A percentile compares a stretch with the other conserved stretches of the same genome.
Conservation (phyloP, 306 rosid species). For the Sicyos baderoa region DNA sequence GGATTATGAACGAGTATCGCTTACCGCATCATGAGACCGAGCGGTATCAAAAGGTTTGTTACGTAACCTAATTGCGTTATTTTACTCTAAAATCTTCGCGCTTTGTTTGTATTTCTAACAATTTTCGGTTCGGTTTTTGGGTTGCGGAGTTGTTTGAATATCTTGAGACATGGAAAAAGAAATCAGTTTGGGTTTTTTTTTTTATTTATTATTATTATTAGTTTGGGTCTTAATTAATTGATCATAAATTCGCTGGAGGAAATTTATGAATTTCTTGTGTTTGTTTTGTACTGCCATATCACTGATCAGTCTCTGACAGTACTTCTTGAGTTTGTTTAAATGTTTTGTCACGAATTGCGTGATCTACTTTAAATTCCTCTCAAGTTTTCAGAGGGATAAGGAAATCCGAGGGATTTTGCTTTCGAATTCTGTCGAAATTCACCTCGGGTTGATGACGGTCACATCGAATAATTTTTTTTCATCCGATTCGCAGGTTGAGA, state of each 20-base stretch:
- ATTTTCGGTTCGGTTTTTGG: no score
- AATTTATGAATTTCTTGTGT: slow-evolving; percentile 11
- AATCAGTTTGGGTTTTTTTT: no score
- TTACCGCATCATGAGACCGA: slow-evolving; percentile 95
- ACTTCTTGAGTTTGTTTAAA: slow-evolving; percentile 6
- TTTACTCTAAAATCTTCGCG: no score
- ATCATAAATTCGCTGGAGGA: neutral
- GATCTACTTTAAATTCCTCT: slow-evolving; percentile 16
- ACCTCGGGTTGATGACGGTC: no score
- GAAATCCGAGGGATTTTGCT: no score
- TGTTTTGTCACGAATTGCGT: slow-evolving; percentile 16
- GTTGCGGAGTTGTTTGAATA: no score
- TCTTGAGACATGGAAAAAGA: no score
- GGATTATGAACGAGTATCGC: slow-evolving; percentile 99
- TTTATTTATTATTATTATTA: no score
- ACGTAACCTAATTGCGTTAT: no score
- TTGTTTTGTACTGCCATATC: neutral
- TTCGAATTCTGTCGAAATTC: neutral
- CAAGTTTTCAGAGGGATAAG: neutral
- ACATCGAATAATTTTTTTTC: no score
- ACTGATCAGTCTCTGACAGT: slow-evolving; percentile 19
- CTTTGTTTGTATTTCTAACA: no score
- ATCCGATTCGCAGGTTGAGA: slow-evolving; percentile 49
- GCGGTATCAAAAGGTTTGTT: slow-evolving; percentile 74
- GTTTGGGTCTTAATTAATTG: neutral